Evolutionary conservation across 768 basidiomycete species (phyloP).

Genomic region (Kwoniella sp.): DNA sequence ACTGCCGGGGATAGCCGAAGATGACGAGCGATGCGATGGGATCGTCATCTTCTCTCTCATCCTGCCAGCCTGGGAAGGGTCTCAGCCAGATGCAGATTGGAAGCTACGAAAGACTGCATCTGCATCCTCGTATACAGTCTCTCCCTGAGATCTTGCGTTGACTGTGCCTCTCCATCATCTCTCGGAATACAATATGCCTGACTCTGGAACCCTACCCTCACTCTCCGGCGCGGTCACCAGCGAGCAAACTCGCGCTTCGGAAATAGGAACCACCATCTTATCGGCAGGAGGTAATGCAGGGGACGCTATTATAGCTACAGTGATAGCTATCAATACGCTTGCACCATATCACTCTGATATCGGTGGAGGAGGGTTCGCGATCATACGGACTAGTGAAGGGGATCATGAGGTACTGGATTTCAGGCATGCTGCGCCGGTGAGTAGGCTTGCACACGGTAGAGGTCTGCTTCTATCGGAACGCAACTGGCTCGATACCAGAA

Average conservation of each 20-base stretch:
- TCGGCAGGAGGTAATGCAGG: slow-evolving; percentile 43
- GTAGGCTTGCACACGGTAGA: too few species aligned
- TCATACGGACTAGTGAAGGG: slow-evolving; percentile 32
- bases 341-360: slow-evolving; percentile 43
- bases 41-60: too few species aligned
- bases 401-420: slow-evolving; percentile 39
- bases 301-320: slow-evolving; percentile 47
- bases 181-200: too few species aligned
- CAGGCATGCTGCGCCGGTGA: slow-evolving; percentile 46
- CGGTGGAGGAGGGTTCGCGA: slow-evolving; percentile 50
- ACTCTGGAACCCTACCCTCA: too few species aligned
- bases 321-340: slow-evolving; percentile 40
- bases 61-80: too few species aligned
- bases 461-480: too few species aligned
- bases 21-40: neutral
- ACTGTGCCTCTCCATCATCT: too few species aligned
- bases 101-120: too few species aligned
- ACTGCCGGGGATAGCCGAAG: neutral
- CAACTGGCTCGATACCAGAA: too few species aligned
- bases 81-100: too few species aligned
- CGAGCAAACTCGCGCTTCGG: slow-evolving; percentile 37
- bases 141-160: too few species aligned
- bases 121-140: too few species aligned
- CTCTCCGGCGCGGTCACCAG: slow-evolving; percentile 37
- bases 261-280: slow-evolving; percentile 38